Percentiles rank a stretch among this genome's conserved stretches.
Evolutionary conservation across 352 stramenopile genomes (phyloP).

Genomic region (Globisporangium megalacanthum): DNA sequence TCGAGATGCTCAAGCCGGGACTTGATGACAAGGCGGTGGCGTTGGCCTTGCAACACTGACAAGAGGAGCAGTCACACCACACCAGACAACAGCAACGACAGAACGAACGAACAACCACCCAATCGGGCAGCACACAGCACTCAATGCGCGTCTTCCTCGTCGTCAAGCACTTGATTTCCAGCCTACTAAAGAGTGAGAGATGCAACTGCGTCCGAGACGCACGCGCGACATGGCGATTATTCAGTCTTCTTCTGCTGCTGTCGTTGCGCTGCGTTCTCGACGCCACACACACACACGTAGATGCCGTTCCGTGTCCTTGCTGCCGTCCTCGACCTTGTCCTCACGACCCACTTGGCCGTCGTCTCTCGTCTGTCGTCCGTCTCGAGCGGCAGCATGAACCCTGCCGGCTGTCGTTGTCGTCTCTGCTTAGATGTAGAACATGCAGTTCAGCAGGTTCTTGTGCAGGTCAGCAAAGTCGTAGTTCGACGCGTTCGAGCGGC

Average conservation of each 20-base stretch:
- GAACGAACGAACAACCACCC: not conserved
- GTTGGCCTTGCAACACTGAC: not conserved
- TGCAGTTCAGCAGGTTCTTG: constrained; percentile 15
- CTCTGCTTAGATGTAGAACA: constrained; percentile 13
- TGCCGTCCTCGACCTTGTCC: not conserved
- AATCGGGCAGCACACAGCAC: not conserved
- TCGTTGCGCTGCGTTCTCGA: not conserved
- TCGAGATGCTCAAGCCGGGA: constrained; percentile 36
- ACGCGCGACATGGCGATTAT: not conserved
- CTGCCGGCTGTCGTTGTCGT: not conserved
- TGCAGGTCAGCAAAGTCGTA: constrained; percentile 16
- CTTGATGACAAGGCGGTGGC: constrained; percentile 1
- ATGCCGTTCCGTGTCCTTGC: not conserved
- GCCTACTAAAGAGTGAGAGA: too few relatives aligned
- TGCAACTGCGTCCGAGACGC: not conserved
- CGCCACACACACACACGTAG: not conserved
- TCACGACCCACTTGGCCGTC: not conserved
- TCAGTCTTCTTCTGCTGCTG: not conserved
- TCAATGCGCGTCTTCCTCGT: not conserved
- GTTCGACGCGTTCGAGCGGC: constrained; percentile 14
- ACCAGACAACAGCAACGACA: not conserved
- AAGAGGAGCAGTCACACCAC: too few relatives aligned
- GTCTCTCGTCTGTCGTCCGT: not conserved
- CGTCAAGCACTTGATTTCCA: constrained; percentile 2
- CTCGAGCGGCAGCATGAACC: too few relatives aligned